A percentile compares a stretch with the other conserved stretches of the same genome.
These are phyloP conservation scores for Dendrothele bispora DNA, from an alignment of 768 basidiomycete species.

Conservation along the genomic window DNA sequence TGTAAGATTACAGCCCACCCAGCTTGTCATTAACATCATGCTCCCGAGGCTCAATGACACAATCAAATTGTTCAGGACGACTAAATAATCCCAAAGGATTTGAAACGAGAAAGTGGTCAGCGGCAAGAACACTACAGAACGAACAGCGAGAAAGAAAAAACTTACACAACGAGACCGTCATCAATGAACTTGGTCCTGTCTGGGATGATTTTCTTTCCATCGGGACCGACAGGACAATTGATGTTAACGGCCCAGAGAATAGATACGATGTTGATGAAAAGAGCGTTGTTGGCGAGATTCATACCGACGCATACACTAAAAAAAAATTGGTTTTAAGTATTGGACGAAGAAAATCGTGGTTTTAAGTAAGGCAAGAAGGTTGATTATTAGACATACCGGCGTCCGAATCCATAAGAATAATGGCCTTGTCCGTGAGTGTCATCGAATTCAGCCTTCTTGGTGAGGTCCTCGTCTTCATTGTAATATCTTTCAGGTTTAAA, in stretches of 20 bases:
- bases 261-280: constrained; percentile 20
- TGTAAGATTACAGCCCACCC: no score
- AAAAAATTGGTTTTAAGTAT: not conserved
- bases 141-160: not conserved
- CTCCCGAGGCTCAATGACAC: not conserved
- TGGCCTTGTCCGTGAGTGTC: not conserved
- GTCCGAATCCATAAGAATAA: constrained; percentile 13
- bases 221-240: constrained; percentile 6
- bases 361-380: not conserved
- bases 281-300: constrained; percentile 14
- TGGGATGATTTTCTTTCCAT: constrained; percentile 3
- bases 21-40: not conserved
- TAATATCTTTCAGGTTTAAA: constrained; percentile 29
- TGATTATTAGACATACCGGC: constrained; percentile 6
- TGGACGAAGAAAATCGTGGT: not conserved
- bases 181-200: constrained; percentile 8
- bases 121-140: not conserved
- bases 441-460: not conserved
- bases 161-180: no score
- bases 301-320: constrained; percentile 21
- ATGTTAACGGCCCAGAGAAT: constrained; percentile 19
- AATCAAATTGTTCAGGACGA: not conserved
- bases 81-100: not conserved
- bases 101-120: not conserved
- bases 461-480: constrained; percentile 13